Conservation (phyloP, 495 filamentous ascomycete species). For the Aspergillus heteromorphus region DNA sequence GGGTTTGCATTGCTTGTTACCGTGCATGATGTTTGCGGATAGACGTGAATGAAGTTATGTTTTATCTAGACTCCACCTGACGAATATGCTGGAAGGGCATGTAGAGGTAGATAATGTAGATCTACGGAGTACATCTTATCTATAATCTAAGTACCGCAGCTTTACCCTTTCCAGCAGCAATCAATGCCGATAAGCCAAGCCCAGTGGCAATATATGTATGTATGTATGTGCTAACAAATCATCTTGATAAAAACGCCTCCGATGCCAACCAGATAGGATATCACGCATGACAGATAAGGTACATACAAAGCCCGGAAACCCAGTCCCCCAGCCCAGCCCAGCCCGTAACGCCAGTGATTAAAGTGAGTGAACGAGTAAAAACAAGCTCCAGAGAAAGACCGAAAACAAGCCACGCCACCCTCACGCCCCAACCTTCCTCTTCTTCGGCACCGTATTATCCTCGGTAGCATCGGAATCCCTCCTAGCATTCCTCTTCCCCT, state of each 20-base stretch:
- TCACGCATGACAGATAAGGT: background rate
- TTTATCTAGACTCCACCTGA: no score
- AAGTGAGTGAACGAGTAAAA: background rate
- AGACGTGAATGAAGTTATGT: background rate
- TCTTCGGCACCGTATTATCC: slow-evolving; percentile 38
- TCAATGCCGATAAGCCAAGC: background rate
- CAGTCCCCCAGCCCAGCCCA: no score
- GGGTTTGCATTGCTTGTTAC: no score
- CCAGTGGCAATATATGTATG: no score
- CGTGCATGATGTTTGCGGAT: background rate
- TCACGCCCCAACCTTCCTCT: slow-evolving; percentile 38
- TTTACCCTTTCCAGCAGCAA: background rate
- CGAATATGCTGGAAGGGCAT: no score
- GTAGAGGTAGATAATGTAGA: no score
- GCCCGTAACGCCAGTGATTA: background rate
- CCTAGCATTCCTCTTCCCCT: slow-evolving; percentile 40
- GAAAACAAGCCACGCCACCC: no score
- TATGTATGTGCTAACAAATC: no score
- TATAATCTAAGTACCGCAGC: no score
- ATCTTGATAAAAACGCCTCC: background rate
- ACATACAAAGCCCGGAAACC: background rate
- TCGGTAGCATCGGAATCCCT: slow-evolving; percentile 42
- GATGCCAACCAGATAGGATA: background rate
- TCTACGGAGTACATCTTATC: background rate
- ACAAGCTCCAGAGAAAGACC: background rate